Base-by-base conservation (phyloP, 495 filamentous ascomycete species). In the Aspergillus indologenus region DNA sequence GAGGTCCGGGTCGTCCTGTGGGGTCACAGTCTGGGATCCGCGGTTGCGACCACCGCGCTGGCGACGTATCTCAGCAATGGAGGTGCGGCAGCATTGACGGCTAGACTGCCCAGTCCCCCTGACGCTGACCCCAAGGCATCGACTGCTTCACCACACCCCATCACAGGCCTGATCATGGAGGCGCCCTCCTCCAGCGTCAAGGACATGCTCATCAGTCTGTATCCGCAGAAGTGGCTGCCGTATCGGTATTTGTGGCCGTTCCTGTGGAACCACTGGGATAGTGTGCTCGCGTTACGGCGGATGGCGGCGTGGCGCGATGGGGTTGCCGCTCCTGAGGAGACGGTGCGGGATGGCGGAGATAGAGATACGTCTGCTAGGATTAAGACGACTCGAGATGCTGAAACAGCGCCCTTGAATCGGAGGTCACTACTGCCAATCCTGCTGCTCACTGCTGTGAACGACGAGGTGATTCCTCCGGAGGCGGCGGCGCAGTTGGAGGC, bases 191-290 rank as follows among this genome's bases (percentile, higher is more conserved):
- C 85, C 1, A 90, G 82, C 54, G 81, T 91, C 54, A 74, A 80
- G n/a, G 80, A 83, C 26, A 91, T 95, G 89, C 73, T 95, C 18
- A 72, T 82, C 26, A 82, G 81, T 2, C 67, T 95, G 19, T 94
- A 92, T 69, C 90, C 90, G 11, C 88, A 93, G 64, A 88, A 83
- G 59, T 93, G 90, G 90, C 71, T 93, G 0, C 89, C 89, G 0
- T 93, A 94, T 68, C 75, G 83, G 4, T 86, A 88, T 70, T 70
- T 87, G 0, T 68, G 72, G 54, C 75, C 76, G 0, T 83, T 85
- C 62, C 71, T 83, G 45, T 71, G 83, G 69, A 84, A 78, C 61
- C 70, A 70, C 26, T 86, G 84, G 83, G 76, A 84, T 59, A 76
- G 68, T 55, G 59, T 60, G 5, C 58, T 43, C 0, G 71, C 76